Evolutionary conservation across 768 basidiomycete genomes (phyloP).

Genomic region (Amanita polypyramis): DNA sequence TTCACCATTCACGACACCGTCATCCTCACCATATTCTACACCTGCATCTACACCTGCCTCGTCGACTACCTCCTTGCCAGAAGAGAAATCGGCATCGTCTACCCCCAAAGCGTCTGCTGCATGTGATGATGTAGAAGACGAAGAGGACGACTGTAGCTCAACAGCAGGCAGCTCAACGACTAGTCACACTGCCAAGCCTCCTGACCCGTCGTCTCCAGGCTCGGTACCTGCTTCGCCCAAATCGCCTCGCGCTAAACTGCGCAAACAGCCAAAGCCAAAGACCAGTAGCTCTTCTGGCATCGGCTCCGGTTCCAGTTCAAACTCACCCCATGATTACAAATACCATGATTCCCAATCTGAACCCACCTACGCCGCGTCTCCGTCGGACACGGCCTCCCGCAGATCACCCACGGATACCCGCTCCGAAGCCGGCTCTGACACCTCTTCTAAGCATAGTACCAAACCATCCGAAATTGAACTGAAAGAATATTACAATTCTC

Average conservation of each 20-base stretch:
- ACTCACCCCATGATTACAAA: conserved; percentile 1
- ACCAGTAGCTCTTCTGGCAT: background rate
- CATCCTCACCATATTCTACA: conserved; percentile 4
- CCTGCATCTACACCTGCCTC: conserved; percentile 10
- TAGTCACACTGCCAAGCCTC: background rate
- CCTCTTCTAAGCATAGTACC: background rate
- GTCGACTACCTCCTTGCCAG: conserved; percentile 4
- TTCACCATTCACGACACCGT: conserved; percentile 7
- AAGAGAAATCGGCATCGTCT: background rate
- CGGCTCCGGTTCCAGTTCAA: background rate
- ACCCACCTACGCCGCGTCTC: conserved; percentile 7
- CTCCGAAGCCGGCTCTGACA: background rate
- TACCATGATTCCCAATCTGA: conserved; percentile 13
- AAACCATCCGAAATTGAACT: background rate
- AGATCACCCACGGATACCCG: background rate
- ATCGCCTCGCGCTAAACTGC: conserved; percentile 15
- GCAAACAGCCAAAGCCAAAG: conserved; percentile 14
- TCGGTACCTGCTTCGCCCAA: conserved; percentile 9
- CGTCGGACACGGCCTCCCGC: background rate
- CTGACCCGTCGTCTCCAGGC: background rate
- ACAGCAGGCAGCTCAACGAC: background rate
- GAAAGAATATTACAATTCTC: conserved; percentile 10
- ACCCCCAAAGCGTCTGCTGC: background rate
- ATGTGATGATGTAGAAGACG: conserved; percentile 5
- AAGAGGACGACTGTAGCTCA: conserved; percentile 6